A percentile compares a stretch with the other conserved stretches of the same genome.
Conservation (phyloP, 106 monocot genomes). For the Dioscorea zingiberensis region DNA sequence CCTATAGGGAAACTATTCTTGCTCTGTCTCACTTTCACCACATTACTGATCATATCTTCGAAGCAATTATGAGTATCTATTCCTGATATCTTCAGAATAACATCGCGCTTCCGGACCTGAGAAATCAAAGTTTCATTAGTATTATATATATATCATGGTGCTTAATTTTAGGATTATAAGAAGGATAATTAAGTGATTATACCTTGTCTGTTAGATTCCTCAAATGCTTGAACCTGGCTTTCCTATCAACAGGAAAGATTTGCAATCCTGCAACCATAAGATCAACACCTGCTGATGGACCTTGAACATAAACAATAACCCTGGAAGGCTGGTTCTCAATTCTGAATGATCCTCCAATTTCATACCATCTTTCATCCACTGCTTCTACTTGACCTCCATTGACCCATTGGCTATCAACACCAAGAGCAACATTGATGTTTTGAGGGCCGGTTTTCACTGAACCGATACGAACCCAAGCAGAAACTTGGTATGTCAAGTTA, state of each 20-base stretch:
- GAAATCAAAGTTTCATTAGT: not conserved
- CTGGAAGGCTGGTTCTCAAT: conserved; percentile 57
- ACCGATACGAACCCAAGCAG: conserved; percentile 78
- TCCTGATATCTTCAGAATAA: conserved; percentile 63
- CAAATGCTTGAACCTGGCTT: conserved; percentile 57
- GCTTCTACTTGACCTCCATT: conserved; percentile 79
- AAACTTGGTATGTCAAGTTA: conserved; percentile 71
- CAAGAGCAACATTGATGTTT: conserved; percentile 60
- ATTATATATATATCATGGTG: not conserved
- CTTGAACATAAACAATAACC: conserved; percentile 71
- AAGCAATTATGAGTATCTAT: not conserved
- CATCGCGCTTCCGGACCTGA: conserved; percentile 84
- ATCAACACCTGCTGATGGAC: conserved; percentile 67
- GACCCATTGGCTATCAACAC: conserved; percentile 58
- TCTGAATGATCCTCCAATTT: conserved; percentile 77
- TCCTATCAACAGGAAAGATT: conserved; percentile 78
- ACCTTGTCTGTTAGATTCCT: conserved; percentile 74
- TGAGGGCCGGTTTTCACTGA: conserved; percentile 38
- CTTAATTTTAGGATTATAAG: not conserved
- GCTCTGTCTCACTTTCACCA: conserved; percentile 53
- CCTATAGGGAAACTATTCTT: conserved; percentile 82
- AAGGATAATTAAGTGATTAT: not conserved
- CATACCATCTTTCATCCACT: conserved; percentile 72
- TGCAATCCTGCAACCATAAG: conserved; percentile 82
- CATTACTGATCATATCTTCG: conserved; percentile 9